Conservation (phyloP, 805 yeast genomes). For the Osmozyma mogii region DNA sequence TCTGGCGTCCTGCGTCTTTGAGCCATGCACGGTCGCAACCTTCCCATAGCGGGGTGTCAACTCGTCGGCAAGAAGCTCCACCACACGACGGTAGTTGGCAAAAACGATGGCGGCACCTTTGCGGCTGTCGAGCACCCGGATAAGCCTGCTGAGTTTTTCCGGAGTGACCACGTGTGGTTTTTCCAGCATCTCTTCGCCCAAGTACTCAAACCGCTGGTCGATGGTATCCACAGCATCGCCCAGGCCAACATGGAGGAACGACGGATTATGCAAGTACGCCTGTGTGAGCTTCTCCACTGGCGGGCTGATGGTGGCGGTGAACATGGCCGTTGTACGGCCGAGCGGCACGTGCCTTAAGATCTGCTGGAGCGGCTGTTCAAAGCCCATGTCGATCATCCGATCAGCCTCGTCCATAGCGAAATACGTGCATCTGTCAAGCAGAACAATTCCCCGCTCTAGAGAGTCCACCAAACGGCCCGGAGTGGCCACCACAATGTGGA, state of each 20-base stretch:
- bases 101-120: conserved; percentile 56
- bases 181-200: conserved; percentile 26
- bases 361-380: conserved; percentile 67
- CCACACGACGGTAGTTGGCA: conserved; percentile 67
- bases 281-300: conserved; percentile 59
- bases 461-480: conserved; percentile 89
- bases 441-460: conserved; percentile 57
- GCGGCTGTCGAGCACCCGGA: conserved; percentile 21
- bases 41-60: conserved; percentile 38
- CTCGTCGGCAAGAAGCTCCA: conserved; percentile 56
- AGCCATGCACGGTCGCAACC: conserved; percentile 69
- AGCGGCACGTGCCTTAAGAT: conserved; percentile 52
- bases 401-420: conserved; percentile 92
- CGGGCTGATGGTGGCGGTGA: conserved; percentile 87
- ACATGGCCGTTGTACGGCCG: conserved; percentile 71
- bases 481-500: conserved; percentile 82
- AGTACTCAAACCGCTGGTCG: conserved; percentile 51
- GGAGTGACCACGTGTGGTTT: conserved; percentile 17
- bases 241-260: conserved; percentile 58
- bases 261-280: conserved; percentile 57
- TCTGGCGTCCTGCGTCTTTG: conserved; percentile 76
- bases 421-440: conserved; percentile 52
- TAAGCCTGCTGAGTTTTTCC: conserved; percentile 36
- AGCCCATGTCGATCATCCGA: conserved; percentile 91
- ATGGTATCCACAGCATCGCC: conserved; percentile 60